Evolutionary conservation across 345 rosid genomes (phyloP).

Genomic region (Pistacia integerrima): DNA sequence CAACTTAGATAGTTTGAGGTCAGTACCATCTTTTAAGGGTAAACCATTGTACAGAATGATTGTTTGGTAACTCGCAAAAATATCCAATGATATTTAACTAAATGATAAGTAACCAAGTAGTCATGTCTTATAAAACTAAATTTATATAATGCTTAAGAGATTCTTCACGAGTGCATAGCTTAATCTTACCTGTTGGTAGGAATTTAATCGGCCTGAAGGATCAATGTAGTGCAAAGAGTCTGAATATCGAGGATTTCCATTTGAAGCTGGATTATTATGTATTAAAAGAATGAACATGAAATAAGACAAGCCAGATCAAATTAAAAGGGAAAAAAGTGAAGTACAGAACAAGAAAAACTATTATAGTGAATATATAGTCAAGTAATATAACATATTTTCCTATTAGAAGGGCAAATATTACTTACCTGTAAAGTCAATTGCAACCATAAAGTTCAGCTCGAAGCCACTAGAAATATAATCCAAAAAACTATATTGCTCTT

Average conservation of each 20-base stretch:
- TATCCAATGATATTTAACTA: neutral
- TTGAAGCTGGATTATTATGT: constrained; percentile 60
- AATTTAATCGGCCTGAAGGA: constrained; percentile 73
- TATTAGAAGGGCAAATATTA: neutral
- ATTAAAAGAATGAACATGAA: neutral
- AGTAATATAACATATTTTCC: neutral
- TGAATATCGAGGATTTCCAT: constrained; percentile 68
- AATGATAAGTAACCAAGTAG: neutral
- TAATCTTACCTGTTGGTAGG: constrained; percentile 67
- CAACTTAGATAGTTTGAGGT: neutral
- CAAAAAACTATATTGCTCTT: constrained; percentile 68
- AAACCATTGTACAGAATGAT: neutral
- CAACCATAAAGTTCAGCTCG: constrained; percentile 88
- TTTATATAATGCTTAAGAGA: neutral
- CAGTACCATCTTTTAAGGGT: neutral
- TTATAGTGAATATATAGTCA: neutral
- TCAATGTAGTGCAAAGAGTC: constrained; percentile 82
- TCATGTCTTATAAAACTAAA: neutral
- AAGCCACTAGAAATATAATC: constrained; percentile 88
- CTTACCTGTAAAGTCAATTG: constrained; percentile 88
- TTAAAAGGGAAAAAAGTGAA: neutral
- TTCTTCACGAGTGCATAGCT: neutral
- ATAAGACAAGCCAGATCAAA: neutral
- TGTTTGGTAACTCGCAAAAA: neutral
- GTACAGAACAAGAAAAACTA: neutral